phyloP scores from a whole-genome alignment of 75 land plant species.

The Chamaecyparis obtusa region DNA sequence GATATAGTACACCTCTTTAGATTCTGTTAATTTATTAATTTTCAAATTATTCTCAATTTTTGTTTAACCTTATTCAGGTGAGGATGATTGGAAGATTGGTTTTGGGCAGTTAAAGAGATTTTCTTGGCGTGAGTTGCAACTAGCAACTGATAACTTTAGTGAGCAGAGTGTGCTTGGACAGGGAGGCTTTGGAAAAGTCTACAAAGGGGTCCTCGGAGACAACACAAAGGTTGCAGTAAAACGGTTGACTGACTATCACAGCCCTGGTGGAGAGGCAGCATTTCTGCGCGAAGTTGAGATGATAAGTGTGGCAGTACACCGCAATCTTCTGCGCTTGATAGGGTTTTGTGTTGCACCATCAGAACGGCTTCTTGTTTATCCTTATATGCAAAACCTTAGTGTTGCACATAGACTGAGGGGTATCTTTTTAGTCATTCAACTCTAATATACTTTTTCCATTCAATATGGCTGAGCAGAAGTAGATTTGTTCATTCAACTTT shows the following conservation, averaged over 20 bases:
- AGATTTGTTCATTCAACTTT: not conserved
- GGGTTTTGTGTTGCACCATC: conserved; percentile 56
- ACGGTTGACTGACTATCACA: conserved; percentile 34
- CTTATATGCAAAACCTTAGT: conserved; percentile 53
- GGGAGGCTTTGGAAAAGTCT: conserved; percentile 65
- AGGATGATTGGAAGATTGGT: conserved; percentile 44
- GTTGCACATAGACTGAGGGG: conserved; percentile 48
- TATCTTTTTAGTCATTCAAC: conserved; percentile 1
- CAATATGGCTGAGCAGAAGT: not conserved
- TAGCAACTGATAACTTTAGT: conserved; percentile 49
- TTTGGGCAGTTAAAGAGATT: conserved; percentile 58
- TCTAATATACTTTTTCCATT: not conserved
- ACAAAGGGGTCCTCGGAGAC: conserved; percentile 45
- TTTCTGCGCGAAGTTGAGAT: conserved; percentile 59
- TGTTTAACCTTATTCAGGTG: conserved; percentile 22
- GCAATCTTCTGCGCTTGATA: conserved; percentile 51
- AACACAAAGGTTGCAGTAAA: conserved; percentile 53
- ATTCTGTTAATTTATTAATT: not conserved
- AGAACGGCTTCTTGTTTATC: conserved; percentile 66
- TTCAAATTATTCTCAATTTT: not conserved
- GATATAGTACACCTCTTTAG: not conserved
- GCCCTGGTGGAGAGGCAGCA: conserved; percentile 49
- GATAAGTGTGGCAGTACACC: conserved; percentile 62
- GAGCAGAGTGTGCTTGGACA: conserved; percentile 47
- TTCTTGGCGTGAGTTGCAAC: conserved; percentile 54